These are phyloP conservation scores for Sordaria brevicollis DNA, from an alignment of 495 filamentous ascomycete species.

Conservation along the genomic window DNA sequence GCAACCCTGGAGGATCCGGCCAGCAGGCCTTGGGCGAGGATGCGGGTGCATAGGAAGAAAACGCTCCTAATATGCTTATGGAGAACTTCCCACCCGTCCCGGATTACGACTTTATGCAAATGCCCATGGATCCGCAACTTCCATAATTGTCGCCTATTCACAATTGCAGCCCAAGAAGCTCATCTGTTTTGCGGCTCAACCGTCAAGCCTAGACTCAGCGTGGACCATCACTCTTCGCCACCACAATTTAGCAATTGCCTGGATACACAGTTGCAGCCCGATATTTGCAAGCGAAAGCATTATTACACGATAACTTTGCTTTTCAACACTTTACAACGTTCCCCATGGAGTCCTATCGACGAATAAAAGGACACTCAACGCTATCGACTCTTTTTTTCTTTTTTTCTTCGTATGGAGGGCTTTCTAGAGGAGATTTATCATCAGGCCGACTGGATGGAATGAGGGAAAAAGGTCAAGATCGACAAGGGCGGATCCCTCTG, in stretches of 20 bases:
- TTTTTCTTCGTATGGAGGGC: neutral
- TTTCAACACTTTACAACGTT: neutral
- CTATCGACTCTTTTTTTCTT: neutral
- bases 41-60: conserved; percentile 9
- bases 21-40: conserved; percentile 22
- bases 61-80: neutral
- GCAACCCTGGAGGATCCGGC: conserved; percentile 2
- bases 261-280: neutral
- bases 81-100: neutral
- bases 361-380: neutral
- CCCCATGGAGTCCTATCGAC: neutral
- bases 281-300: neutral
- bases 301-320: neutral
- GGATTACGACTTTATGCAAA: neutral
- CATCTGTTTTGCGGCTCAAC: neutral
- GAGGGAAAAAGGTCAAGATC: no score
- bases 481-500: neutral
- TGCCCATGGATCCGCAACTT: neutral
- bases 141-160: neutral
- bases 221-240: neutral
- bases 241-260: neutral
- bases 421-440: neutral
- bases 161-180: neutral
- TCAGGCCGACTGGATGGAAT: neutral
- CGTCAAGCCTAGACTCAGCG: neutral